Conservation (phyloP, 306 rosid genomes). For the Styphnolobium japonicum region DNA sequence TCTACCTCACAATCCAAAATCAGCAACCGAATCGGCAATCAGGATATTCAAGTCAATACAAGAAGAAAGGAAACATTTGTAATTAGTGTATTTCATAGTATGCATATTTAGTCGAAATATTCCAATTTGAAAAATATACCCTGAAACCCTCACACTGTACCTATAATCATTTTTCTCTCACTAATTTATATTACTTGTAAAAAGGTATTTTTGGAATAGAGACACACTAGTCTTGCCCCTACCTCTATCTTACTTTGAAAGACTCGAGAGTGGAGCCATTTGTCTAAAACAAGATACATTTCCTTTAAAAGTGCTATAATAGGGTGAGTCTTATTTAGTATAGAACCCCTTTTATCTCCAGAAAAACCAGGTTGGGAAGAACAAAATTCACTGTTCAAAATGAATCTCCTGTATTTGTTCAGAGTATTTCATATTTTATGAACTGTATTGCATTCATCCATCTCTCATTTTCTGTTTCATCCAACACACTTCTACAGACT, state of each 20-base stretch:
- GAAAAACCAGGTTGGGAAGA: neutral
- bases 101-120: constrained; percentile 10
- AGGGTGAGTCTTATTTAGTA: no score
- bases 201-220: neutral
- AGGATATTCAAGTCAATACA: constrained; percentile 73
- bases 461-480: no score
- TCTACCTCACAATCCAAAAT: constrained; percentile 62
- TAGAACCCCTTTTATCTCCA: neutral
- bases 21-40: constrained; percentile 74
- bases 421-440: no score
- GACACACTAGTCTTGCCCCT: neutral
- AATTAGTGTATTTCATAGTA: constrained; percentile 18
- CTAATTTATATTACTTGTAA: no score
- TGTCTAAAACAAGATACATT: neutral
- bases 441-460: no score
- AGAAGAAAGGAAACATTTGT: constrained; percentile 69
- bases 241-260: neutral
- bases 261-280: neutral
- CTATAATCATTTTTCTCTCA: neutral
- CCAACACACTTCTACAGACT: no score
- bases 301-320: no score
- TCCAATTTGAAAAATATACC: no score
- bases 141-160: neutral
- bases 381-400: constrained; percentile 8
- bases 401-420: neutral